Evolutionary conservation across 306 rosid species (phyloP), one percentile per base, ranked within the genome.

Genomic region (Mimosa bimucronata): DNA sequence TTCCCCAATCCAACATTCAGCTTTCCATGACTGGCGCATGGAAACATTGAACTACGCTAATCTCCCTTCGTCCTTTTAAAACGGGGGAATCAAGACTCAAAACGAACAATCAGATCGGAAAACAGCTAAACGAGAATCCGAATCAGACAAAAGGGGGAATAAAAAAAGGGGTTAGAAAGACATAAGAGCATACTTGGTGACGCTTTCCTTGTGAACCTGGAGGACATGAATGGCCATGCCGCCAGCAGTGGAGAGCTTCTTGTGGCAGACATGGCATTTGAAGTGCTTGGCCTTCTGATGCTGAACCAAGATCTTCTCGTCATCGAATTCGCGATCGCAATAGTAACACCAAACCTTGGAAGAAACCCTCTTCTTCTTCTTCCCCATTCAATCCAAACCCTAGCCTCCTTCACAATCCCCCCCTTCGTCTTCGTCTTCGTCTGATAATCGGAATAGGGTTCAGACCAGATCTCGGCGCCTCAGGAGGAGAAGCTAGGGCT

Each of bases 271-370:
- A 34, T 96, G 99, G 81, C 99, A 96, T 79, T 96, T 96, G 72
- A 96, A 96, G 86, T 96, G 99, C 85, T 96, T 96, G 3, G 99
- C 99, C 61, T 96, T 96, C 94, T 96, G 99, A 72, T 96, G 99
- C 91, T 96, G 99, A 60, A 96, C 99, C 81, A 96, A 71, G 34
- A 96, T 96, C 94, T 96, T 96, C 84, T 96, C 99, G 77, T 96
- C 99, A 8, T 96, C 99, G 79, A 96, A 96, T 81, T 96, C 99
- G 5, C 99, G 88, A 77, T 96, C 99, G 85, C 99, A 96, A 84
- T 96, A 96, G 76, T 96, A 96, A 25, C 99, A 96, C 99, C 99
- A 96, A 0, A 96, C 97, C 90, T 92, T 96, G 7, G 99, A 96
- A 2, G 97, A 81, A 53, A 88, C 97, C 42, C 97, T 90, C 94